Conservation (phyloP, 2,329 filamentous ascomycete genomes). For the Ceratocystis variospora region DNA sequence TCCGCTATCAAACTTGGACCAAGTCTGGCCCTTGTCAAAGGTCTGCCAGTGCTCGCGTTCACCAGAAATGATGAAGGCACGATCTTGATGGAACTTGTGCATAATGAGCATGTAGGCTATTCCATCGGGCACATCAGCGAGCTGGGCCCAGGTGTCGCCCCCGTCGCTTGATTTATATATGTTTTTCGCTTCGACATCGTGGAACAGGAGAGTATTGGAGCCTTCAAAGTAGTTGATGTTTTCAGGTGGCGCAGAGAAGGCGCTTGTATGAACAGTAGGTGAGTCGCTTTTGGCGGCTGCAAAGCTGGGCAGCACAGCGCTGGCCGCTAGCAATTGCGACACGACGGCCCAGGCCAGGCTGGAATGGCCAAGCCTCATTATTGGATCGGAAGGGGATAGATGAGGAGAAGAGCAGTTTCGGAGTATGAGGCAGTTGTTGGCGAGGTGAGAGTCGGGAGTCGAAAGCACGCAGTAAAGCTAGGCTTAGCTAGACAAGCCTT, state of each 20-base stretch:
- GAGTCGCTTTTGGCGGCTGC: constrained; percentile 40
- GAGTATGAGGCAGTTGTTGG: neutral
- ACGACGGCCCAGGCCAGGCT: constrained; percentile 14
- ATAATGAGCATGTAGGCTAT: constrained; percentile 50
- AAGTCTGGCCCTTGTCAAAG: constrained; percentile 65
- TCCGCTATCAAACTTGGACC: constrained; percentile 58
- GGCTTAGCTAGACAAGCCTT: neutral
- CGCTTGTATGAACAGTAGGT: constrained; percentile 50
- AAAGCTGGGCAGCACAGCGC: constrained; percentile 10
- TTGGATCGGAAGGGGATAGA: neutral
- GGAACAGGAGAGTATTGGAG: constrained; percentile 66
- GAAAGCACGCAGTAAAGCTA: neutral
- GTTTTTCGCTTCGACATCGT: constrained; percentile 48
- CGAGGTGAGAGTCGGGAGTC: neutral
- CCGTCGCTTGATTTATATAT: constrained; percentile 71
- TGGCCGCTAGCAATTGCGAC: constrained; percentile 15
- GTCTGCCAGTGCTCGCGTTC: constrained; percentile 67
- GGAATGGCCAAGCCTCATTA: constrained; percentile 15
- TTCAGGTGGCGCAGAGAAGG: constrained; percentile 52
- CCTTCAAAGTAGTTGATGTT: constrained; percentile 84
- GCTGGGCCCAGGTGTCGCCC: constrained; percentile 58
- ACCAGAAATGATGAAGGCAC: constrained; percentile 66
- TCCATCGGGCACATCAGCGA: constrained; percentile 51
- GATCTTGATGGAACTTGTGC: constrained; percentile 64
- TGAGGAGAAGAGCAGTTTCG: neutral